A percentile compares a stretch with the other conserved stretches of the same genome.
Conservation (phyloP, 75 land plant species). For the Picea sitchensis region DNA sequence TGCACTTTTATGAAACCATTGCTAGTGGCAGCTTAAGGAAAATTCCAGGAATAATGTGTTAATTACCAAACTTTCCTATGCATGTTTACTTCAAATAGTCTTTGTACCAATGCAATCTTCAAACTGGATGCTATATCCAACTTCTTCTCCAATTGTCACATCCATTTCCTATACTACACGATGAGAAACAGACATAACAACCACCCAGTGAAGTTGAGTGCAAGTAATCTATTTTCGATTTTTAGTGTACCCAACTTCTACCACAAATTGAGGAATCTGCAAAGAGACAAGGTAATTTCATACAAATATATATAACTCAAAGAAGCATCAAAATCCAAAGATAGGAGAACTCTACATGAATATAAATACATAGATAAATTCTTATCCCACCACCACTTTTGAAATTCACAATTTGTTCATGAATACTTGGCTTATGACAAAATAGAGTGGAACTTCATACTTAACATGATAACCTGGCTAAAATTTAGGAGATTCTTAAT, state of each 20-base stretch:
- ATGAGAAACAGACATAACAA: slow-evolving; percentile 49
- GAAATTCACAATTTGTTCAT: neutral
- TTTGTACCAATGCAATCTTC: neutral
- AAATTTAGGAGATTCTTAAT: too few relatives aligned
- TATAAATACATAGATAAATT: neutral
- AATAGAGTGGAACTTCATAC: too few relatives aligned
- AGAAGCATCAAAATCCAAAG: too few relatives aligned
- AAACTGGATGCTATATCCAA: slow-evolving; percentile 42
- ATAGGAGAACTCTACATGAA: neutral
- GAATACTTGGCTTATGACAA: too few relatives aligned
- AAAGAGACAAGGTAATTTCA: neutral
- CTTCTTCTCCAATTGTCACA: slow-evolving; percentile 49
- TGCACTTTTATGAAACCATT: too few relatives aligned
- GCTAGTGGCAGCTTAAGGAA: too few relatives aligned
- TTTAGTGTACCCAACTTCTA: slow-evolving; percentile 38
- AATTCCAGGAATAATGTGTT: too few relatives aligned
- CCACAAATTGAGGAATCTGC: slow-evolving; percentile 52
- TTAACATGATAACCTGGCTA: too few relatives aligned
- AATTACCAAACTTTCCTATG: too few relatives aligned
- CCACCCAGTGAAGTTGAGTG: slow-evolving; percentile 47
- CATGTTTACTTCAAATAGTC: too few relatives aligned
- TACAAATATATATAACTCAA: too few relatives aligned
- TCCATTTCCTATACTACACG: slow-evolving; percentile 50
- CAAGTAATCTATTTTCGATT: slow-evolving; percentile 41
- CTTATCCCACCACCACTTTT: neutral